Percentiles rank a stretch among this genome's conserved stretches.
Conservation (phyloP, 2,329 filamentous ascomycete species). For the Lachnellula willkommii region DNA sequence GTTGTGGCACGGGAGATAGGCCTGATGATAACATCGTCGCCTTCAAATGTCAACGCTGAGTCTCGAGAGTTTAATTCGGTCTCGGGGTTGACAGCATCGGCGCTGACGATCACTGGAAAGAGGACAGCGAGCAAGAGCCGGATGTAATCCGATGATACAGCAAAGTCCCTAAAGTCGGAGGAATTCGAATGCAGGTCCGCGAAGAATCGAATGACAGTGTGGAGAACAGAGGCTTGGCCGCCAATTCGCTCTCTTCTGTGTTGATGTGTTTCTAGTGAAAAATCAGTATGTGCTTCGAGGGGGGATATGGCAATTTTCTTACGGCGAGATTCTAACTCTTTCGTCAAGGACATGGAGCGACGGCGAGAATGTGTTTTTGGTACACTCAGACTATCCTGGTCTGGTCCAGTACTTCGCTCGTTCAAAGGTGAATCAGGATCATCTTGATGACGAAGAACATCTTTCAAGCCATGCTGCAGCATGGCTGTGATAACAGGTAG, state of each 20-base stretch:
- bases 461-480: slow-evolving; percentile 78
- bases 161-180: slow-evolving; percentile 74
- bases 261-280: slow-evolving; percentile 34
- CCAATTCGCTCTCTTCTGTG: slow-evolving; percentile 45
- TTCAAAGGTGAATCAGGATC: slow-evolving; percentile 50
- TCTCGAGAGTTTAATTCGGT: slow-evolving; percentile 82
- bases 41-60: slow-evolving; percentile 76
- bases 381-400: slow-evolving; percentile 21
- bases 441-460: slow-evolving; percentile 57
- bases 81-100: slow-evolving; percentile 75
- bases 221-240: slow-evolving; percentile 61
- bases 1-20: slow-evolving; percentile 47
- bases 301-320: slow-evolving; percentile 26
- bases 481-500: slow-evolving; percentile 77
- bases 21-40: slow-evolving; percentile 76
- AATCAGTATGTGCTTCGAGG: not conserved
- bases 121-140: slow-evolving; percentile 73
- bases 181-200: slow-evolving; percentile 74
- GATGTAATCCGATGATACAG: slow-evolving; percentile 72
- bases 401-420: slow-evolving; percentile 22
- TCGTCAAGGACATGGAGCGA: slow-evolving; percentile 62
- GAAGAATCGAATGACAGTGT: slow-evolving; percentile 73
- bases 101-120: slow-evolving; percentile 83
- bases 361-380: slow-evolving; percentile 20
- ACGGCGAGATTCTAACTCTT: slow-evolving; percentile 53